Base-by-base conservation (phyloP, 495 filamentous ascomycete species). In the Penicillium daleae region DNA sequence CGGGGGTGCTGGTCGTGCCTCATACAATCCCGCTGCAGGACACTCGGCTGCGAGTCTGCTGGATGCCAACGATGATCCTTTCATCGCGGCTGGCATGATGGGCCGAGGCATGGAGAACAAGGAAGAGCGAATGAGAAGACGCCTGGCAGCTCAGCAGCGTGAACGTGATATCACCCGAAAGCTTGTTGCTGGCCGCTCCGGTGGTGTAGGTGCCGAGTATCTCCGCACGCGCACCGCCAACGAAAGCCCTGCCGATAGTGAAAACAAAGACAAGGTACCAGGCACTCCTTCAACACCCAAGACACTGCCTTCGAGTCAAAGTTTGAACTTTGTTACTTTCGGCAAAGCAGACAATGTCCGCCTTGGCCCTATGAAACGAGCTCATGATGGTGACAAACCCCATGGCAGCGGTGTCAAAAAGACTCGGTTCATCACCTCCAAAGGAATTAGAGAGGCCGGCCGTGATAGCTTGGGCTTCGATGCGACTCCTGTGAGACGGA, bases 141-240 rank as follows among this genome's bases (percentile, higher is more conserved):
- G 87, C 6, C 81, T 94, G 2, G 87, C 82, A 12, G 86, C 86
- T 22, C 83, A 89, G 56, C 87, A 97, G 69, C 89, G 87, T 61
- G 95, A 99, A 73, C 82, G 87, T 8, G 90, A 96, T 50, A 87
- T 98, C 52, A 88, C 88, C 26, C 85, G 86, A 66, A 87, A 84
- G 61, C 82, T 99, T 8, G 82, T 81, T 27, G 61, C 74, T 21
- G 80, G 81, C 5, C 80, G 82, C 2, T 89, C 89, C 1, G 85
- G 82, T 54, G 88, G 89, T 13, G 82, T 90, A 0, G 93, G 91
- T 3, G 86, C 84, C 46, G 90, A 95, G 56, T 97, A 97, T 76
- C 85, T 95, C 75, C 79, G 82, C n/a, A 72, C 65, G n/a, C 70
- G 73, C 48, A 72, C 69, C 21, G 65, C 59, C 17, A 72, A 75